Evolutionary conservation across 495 filamentous ascomycete species (phyloP).

Genomic region (Hypoxylon cercidicola): DNA sequence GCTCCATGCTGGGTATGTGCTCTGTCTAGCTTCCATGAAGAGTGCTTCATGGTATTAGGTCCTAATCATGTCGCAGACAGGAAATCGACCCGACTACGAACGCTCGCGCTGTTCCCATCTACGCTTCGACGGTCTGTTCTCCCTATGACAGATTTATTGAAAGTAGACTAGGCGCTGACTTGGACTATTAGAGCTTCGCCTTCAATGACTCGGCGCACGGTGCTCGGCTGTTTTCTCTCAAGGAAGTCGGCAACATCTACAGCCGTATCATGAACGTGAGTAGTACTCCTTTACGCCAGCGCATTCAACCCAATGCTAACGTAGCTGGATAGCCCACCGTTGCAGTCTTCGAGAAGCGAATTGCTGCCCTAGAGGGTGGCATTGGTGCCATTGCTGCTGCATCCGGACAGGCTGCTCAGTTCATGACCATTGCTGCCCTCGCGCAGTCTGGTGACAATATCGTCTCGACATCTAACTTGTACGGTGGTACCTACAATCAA

Average conservation of each 20-base stretch:
- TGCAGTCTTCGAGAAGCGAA: conserved; percentile 97
- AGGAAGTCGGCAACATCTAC: conserved; percentile 99
- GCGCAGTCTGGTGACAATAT: conserved; percentile 93
- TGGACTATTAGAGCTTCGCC: conserved; percentile 72
- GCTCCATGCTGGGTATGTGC: conserved; percentile 88
- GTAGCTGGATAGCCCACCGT: conserved; percentile 77
- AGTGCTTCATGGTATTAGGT: conserved; percentile 11
- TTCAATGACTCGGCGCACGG: conserved; percentile 99
- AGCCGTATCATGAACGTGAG: conserved; percentile 91
- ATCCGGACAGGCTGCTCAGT: conserved; percentile 94
- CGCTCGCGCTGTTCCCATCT: conserved; percentile 93
- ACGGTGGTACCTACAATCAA: conserved; percentile 98
- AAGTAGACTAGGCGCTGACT: conserved; percentile 14
- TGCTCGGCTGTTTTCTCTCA: conserved; percentile 94
- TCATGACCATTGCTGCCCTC: conserved; percentile 88
- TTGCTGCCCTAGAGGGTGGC: conserved; percentile 95
- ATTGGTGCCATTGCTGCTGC: conserved; percentile 88
- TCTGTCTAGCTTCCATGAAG: conserved; percentile 7
- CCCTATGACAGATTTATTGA: background rate
- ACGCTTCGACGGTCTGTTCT: conserved; percentile 81
- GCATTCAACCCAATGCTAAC: conserved; percentile 7
- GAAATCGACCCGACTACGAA: conserved; percentile 88
- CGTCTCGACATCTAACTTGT: conserved; percentile 89
- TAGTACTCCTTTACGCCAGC: background rate
- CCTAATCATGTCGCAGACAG: conserved; percentile 65